A percentile compares a stretch with the other conserved stretches of the same genome.
These are phyloP conservation scores for Ceratobasidium sp. DNA, from an alignment of 1,284 basidiomycete species.

Conservation along the genomic window DNA sequence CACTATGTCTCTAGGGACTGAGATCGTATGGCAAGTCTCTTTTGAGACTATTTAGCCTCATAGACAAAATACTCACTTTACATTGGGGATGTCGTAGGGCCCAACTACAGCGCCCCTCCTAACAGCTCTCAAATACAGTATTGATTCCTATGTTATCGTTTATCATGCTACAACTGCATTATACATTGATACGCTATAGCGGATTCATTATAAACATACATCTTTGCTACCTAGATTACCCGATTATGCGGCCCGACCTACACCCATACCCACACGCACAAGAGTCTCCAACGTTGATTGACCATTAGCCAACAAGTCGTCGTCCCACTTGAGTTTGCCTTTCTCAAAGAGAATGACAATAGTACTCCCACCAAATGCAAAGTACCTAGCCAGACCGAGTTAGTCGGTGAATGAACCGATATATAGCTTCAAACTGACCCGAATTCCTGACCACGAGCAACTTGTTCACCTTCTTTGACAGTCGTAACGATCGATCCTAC, in stretches of 20 bases:
- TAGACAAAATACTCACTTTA: no score
- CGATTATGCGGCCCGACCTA: conserved; percentile 57
- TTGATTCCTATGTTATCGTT: no score
- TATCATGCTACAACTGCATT: conserved; percentile 14
- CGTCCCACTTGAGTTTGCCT: conserved; percentile 84
- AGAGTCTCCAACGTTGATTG: conserved; percentile 83
- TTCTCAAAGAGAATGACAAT: conserved; percentile 88
- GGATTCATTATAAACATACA: conserved; percentile 15
- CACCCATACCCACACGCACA: conserved; percentile 85
- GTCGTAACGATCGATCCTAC: conserved; percentile 88
- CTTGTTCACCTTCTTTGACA: conserved; percentile 78
- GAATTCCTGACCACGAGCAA: conserved; percentile 86
- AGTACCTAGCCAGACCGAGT: conserved; percentile 58
- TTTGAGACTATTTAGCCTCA: no score
- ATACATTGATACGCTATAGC: conserved; percentile 9
- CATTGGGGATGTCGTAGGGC: no score
- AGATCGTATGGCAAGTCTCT: no score
- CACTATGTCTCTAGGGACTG: no score
- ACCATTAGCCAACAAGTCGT: conserved; percentile 88
- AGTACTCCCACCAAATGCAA: conserved; percentile 93
- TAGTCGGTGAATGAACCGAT: not conserved
- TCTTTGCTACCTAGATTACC: not conserved
- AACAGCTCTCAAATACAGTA: no score
- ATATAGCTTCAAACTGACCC: conserved; percentile 52
- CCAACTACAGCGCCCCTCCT: no score